Evolutionary conservation across 78 protist genomes (phyloP), one percentile per base, ranked within the genome.

Genomic region (Chrysochromulina tobinii): DNA sequence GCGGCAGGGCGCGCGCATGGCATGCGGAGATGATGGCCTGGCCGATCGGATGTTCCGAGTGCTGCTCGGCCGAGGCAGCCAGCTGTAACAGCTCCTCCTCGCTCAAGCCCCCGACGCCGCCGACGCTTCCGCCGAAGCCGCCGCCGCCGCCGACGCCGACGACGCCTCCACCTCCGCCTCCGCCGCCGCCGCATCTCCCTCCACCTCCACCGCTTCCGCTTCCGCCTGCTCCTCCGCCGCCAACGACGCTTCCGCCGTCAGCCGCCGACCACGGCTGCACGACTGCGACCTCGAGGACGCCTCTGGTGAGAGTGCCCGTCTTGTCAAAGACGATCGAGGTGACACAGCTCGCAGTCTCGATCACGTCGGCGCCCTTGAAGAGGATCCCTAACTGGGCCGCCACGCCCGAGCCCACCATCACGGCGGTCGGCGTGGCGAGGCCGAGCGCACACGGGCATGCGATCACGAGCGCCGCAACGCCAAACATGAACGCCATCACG

Each of bases 381-480:
- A 97, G 95, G 50, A 97, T 61, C 53, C 98, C 98, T n/a, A 27
- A 38, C 20, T 67, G 7, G 50, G 93, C 93, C 7, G 27, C 97
- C 61, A 96, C 95, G 61, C 98, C 99, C 7, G 96, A 90, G 51
- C 98, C 98, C 25, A 97, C 98, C 97, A 97, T 96, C 55, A 97
- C 96, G 21, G 98, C 98, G 0, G 98, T 97, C 11, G 99, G 99
- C 1, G 98, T 97, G 21, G 99, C 99, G n/a, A 89, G 92, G 6
- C 98, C 97, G 9, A 97, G 88, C 50, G 98, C 98, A 79, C 98
- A 97, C 14, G 99, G 99, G 94, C 99, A 97, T 15, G 98, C 97
- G 67, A 97, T 92, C n/a, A 96, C 98, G 58, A 96, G 88, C 0
- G 94, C 97, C 17, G 98, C 90, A 67, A 91, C 84, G 51, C 94